Evolutionary conservation across 495 filamentous ascomycete genomes (phyloP), one percentile per base, ranked within the genome.

Genomic region (Chaetomidium leptoderma): DNA sequence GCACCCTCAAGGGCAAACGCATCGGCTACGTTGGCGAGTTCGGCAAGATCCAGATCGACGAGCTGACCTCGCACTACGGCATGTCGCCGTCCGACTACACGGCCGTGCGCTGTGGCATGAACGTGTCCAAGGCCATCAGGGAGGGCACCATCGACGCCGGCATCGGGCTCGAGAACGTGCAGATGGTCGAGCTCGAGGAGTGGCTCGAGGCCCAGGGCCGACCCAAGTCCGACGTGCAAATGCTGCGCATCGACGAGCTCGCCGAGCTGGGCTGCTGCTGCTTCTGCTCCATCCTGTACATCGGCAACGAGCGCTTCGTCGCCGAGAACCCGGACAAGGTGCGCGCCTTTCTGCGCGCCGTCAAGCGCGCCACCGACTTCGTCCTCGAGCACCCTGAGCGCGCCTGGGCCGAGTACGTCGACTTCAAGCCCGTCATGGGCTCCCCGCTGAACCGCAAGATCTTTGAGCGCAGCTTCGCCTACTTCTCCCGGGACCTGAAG

Each of bases 31-130:
- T 87, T 49, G 83, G 85, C 42, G 85, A 87, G 65, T 88, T 87
- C 55, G 85, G 85, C 67, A 88, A 88, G 82, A 87, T 87, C 65
- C 85, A 86, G 72, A 87, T 87, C 62, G 85, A 87, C 66, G 85
- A 87, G 68, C 80, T 88, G 46, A 87, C 85, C 55, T 83, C 83
- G 60, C 79, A 86, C 76, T 87, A 87, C 70, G 83, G 81, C 69
- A 87, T 87, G 84, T 82, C 80, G 9, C 75, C 83, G 7, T 74
- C 78, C 16, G 83, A 87, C 75, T 87, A 87, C 78, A 86, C 84
- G 6, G 84, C 84, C 39, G 78, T 87, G 52, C 83, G 84, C 46
- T 76, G 73, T 36, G 72, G 75, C 27, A 78, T 78, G 75, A 76
- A 78, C 53, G 71, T 78, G 27, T 64, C 60, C 35, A 64, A 69